Percentiles rank a stretch among this genome's conserved stretches.
Evolutionary conservation across 176 grass and related monocot genomes (phyloP).

Genomic region (Bromus sterilis): DNA sequence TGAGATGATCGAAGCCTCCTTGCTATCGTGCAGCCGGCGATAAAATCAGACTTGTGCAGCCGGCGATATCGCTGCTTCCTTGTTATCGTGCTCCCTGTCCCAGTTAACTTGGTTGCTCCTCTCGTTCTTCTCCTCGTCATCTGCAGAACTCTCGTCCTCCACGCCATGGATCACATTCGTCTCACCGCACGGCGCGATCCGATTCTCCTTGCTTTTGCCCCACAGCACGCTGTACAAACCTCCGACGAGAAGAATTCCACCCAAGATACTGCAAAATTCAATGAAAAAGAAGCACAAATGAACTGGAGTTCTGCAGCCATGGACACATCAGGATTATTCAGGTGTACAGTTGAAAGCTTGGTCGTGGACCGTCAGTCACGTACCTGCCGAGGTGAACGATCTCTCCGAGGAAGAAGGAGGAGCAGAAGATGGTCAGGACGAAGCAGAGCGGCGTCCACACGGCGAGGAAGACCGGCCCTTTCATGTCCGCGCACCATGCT

Average conservation of each 20-base stretch:
- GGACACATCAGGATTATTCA: background rate
- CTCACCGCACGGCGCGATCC: background rate
- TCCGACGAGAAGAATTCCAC: conserved; percentile 44
- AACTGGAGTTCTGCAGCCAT: background rate
- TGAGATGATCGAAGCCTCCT: background rate
- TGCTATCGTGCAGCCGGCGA: too few relatives aligned
- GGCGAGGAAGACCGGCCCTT: conserved; percentile 46
- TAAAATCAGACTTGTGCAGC: background rate
- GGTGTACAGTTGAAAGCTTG: background rate
- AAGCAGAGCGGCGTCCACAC: conserved; percentile 32
- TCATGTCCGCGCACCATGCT: conserved; percentile 44
- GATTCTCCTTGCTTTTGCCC: conserved; percentile 42
- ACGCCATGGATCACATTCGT: background rate
- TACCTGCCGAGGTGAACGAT: conserved; percentile 46
- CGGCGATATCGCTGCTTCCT: background rate
- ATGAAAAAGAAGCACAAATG: background rate
- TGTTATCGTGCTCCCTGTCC: background rate
- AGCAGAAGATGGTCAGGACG: conserved; percentile 34
- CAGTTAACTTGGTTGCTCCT: background rate
- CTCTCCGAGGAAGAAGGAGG: conserved; percentile 38
- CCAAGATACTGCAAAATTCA: conserved; percentile 37
- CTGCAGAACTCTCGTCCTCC: background rate
- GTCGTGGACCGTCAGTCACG: background rate
- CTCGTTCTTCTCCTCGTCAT: background rate
- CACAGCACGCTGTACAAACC: conserved; percentile 63